Percentiles rank a stretch among this genome's conserved stretches.
phyloP scores from a whole-genome alignment of 176 grass and related monocot species.

The Pontederia crassipes region DNA sequence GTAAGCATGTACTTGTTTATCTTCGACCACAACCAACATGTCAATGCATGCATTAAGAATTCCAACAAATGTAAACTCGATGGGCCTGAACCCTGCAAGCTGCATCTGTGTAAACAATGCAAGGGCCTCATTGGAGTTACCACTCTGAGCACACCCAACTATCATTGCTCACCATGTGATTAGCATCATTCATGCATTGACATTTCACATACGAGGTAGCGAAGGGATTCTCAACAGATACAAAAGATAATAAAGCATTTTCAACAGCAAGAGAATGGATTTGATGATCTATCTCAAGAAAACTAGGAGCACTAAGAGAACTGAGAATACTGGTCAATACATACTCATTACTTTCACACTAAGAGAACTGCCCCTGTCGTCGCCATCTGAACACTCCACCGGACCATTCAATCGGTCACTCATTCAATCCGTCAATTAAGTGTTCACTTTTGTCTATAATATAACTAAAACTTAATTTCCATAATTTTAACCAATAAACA shows the following conservation, averaged over 20 bases:
- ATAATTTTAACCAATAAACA: too few relatives aligned
- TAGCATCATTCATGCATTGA: slow-evolving; percentile 33
- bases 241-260: slow-evolving; percentile 36
- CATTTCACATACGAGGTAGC: slow-evolving; percentile 48
- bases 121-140: slow-evolving; percentile 27
- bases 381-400: too few relatives aligned
- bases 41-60: slow-evolving; percentile 48
- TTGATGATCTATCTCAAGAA: slow-evolving; percentile 37
- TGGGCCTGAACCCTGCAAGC: slow-evolving; percentile 34
- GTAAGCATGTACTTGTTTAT: slow-evolving; percentile 53
- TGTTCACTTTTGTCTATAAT: too few relatives aligned
- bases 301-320: slow-evolving; percentile 31
- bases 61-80: slow-evolving; percentile 55
- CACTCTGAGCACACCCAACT: slow-evolving; percentile 49
- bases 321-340: slow-evolving; percentile 39
- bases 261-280: slow-evolving; percentile 37
- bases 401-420: too few relatives aligned
- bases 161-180: slow-evolving; percentile 72
- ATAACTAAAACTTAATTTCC: too few relatives aligned
- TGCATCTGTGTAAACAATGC: slow-evolving; percentile 52
- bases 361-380: too few relatives aligned
- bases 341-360: slow-evolving; percentile 45
- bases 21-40: slow-evolving; percentile 23
- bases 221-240: slow-evolving; percentile 48
- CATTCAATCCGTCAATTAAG: too few relatives aligned